A percentile compares a stretch with the other conserved stretches of the same genome.
Conservation (phyloP, 805 yeast species). For the Ogataea paraovalis region DNA sequence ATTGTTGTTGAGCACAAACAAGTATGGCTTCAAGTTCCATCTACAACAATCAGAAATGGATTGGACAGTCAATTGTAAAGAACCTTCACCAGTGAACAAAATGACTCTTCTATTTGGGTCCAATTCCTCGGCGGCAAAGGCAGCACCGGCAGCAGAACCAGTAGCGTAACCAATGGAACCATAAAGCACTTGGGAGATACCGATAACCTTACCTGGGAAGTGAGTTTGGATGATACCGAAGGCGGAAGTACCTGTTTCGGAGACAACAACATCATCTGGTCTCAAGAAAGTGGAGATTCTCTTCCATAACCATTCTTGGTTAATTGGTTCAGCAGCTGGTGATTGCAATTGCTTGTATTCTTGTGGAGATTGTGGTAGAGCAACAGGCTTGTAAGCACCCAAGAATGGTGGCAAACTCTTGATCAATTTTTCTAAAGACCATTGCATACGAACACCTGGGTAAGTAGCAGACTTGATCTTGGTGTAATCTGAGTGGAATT, state of each 20-base stretch:
- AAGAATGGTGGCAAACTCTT: conserved; percentile 20
- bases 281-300: conserved; percentile 53
- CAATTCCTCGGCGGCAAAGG: conserved; percentile 57
- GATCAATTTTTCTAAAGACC: conserved; percentile 38
- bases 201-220: conserved; percentile 56
- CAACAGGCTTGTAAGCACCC: conserved; percentile 40
- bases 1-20: conserved; percentile 59
- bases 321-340: conserved; percentile 24
- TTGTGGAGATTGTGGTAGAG: conserved; percentile 43
- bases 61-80: conserved; percentile 65
- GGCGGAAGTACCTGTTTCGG: conserved; percentile 67
- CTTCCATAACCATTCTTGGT: conserved; percentile 64
- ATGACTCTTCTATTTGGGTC: conserved; percentile 56
- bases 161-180: conserved; percentile 64
- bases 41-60: conserved; percentile 63
- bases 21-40: conserved; percentile 57
- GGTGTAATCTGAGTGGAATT: conserved; percentile 67
- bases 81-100: conserved; percentile 64
- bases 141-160: conserved; percentile 60
- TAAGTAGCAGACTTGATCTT: conserved; percentile 61
- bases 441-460: conserved; percentile 70
- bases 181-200: conserved; percentile 65
- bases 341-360: conserved; percentile 20
- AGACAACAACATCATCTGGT: conserved; percentile 57
- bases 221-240: conserved; percentile 60